phyloP scores from a whole-genome alignment of 73 alveolate genomes.

The Paramecium sonneborni region DNA sequence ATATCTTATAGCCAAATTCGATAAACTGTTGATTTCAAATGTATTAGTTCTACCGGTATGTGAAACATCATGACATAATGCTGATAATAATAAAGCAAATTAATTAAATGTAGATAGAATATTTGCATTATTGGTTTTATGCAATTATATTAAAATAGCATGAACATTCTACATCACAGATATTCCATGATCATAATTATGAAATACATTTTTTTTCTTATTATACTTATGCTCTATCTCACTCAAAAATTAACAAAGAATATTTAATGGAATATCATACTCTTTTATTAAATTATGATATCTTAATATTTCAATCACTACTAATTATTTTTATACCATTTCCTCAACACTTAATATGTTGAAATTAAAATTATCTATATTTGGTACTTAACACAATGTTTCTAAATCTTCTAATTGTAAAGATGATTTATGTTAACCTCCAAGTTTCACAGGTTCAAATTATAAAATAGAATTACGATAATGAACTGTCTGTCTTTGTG shows the following conservation, averaged over 20 bases:
- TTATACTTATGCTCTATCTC: constrained; percentile 49
- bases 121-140: not conserved
- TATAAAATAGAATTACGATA: not conserved
- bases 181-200: constrained; percentile 65
- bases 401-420: not conserved
- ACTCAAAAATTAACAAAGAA: constrained; percentile 6
- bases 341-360: not conserved
- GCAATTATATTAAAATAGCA: not conserved
- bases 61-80: constrained; percentile 85
- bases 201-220: constrained; percentile 67
- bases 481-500: not conserved
- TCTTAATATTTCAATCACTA: not conserved
- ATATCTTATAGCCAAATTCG: constrained; percentile 80
- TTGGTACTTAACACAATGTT: not conserved
- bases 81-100: constrained; percentile 69
- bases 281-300: constrained; percentile 26
- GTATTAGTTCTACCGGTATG: constrained; percentile 84
- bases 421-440: not conserved
- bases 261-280: constrained; percentile 7
- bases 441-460: not conserved
- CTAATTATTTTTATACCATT: not conserved
- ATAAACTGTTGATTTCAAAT: constrained; percentile 74
- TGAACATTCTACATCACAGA: constrained; percentile 66
- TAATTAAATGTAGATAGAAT: not conserved
- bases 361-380: not conserved